These are phyloP conservation scores for Pholiota microspora DNA, from an alignment of 768 basidiomycete genomes.

Conservation along the genomic window DNA sequence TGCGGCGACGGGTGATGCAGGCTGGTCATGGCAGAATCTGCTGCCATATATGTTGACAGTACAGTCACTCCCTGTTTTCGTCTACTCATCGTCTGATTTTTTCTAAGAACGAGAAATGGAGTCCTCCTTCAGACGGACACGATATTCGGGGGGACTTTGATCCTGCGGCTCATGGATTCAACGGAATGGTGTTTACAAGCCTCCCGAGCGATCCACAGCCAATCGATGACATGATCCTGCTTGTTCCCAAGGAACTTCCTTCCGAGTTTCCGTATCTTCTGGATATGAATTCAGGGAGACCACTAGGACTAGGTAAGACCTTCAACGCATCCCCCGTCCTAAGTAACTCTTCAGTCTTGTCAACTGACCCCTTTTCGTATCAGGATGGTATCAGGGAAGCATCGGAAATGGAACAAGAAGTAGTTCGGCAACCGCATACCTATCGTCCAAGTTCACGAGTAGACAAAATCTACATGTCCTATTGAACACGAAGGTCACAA, in stretches of 20 bases:
- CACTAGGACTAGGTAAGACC: conserved; percentile 36
- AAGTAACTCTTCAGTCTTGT: neutral
- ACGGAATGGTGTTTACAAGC: conserved; percentile 2
- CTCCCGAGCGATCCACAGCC: conserved; percentile 24
- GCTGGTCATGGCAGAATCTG: conserved; percentile 38
- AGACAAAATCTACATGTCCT: conserved; percentile 30
- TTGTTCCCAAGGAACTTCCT: conserved; percentile 30
- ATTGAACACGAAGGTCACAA: conserved; percentile 24
- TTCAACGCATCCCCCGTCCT: neutral
- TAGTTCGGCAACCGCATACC: conserved; percentile 24
- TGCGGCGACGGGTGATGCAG: conserved; percentile 37
- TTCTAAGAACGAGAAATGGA: conserved; percentile 8
- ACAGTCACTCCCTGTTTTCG: conserved; percentile 22
- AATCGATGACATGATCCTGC: conserved; percentile 31
- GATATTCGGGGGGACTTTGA: conserved; percentile 27
- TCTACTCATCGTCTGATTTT: conserved; percentile 11
- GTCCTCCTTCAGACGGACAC: conserved; percentile 26
- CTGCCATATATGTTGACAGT: conserved; percentile 24
- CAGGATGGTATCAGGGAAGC: conserved; percentile 24
- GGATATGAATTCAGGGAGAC: conserved; percentile 41
- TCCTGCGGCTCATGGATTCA: conserved; percentile 27
- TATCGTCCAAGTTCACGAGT: conserved; percentile 15
- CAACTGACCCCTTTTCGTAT: neutral
- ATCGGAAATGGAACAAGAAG: conserved; percentile 21
- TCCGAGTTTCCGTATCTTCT: conserved; percentile 33